Conservation (phyloP, 148 eudicot genomes). For the Vaccinium myrtillus region DNA sequence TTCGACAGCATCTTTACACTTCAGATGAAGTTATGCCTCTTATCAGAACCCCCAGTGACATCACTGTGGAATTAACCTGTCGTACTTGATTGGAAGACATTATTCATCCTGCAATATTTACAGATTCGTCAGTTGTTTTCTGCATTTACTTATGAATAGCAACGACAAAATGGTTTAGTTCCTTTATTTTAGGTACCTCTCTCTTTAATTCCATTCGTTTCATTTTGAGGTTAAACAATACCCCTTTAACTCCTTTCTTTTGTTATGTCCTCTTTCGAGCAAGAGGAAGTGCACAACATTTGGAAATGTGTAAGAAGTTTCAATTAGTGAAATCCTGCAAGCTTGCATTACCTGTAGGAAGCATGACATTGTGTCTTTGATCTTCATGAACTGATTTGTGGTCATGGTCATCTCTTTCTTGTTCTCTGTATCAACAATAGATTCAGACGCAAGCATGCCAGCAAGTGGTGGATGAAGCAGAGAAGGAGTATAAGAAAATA, state of each 20-base stretch:
- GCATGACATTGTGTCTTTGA: neutral
- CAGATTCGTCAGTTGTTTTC: no score
- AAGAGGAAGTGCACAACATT: neutral
- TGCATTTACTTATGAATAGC: neutral
- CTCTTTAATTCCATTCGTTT: neutral
- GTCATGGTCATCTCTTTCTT: neutral
- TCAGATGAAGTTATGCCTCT: neutral
- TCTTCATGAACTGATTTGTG: constrained; percentile 4
- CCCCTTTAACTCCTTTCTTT: neutral
- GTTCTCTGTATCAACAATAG: constrained; percentile 28
- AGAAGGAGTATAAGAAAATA: constrained; percentile 57
- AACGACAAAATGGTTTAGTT: neutral
- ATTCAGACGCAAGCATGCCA: constrained; percentile 78
- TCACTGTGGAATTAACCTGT: neutral
- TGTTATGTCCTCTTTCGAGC: neutral
- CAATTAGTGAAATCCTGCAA: neutral
- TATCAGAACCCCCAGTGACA: neutral
- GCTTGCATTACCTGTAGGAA: neutral
- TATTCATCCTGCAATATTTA: no score
- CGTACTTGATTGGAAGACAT: no score
- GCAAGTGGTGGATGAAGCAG: constrained; percentile 65
- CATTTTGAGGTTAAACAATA: neutral
- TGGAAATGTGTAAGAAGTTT: neutral
- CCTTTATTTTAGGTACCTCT: neutral
- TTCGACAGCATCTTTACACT: neutral